Evolutionary conservation across 139 green algal genomes (phyloP).

Genomic region (Chlorella vulgaris): DNA sequence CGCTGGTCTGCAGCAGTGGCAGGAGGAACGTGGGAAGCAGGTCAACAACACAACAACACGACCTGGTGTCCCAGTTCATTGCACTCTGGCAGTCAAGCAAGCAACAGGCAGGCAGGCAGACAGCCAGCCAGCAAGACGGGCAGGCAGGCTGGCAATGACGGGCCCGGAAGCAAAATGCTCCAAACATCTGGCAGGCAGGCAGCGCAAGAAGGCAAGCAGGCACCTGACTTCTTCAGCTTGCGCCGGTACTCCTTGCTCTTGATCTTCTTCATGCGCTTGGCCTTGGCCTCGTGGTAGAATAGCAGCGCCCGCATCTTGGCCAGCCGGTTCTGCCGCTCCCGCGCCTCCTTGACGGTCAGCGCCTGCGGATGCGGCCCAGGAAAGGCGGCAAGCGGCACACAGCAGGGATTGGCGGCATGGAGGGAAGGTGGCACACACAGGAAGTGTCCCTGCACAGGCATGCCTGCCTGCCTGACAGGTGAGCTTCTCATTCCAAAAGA

Average conservation of each 20-base stretch:
- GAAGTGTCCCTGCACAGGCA: no score
- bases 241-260: slow-evolving; percentile 82
- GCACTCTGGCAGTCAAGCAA: no score
- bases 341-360: slow-evolving; percentile 80
- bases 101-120: no score
- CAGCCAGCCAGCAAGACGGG: no score
- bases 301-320: slow-evolving; percentile 86
- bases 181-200: neutral
- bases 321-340: slow-evolving; percentile 71
- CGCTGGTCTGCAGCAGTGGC: slow-evolving; percentile 23
- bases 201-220: no score
- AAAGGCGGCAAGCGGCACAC: neutral
- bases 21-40: neutral
- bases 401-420: neutral
- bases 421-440: no score
- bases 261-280: slow-evolving; percentile 87
- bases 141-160: no score
- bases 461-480: no score
- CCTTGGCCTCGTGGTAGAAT: slow-evolving; percentile 92
- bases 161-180: no score
- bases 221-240: slow-evolving; percentile 52
- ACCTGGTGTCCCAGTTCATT: neutral
- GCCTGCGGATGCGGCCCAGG: slow-evolving; percentile 28
- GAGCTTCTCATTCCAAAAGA: no score
- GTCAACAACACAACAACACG: neutral